Evolutionary conservation across 352 stramenopile species (phyloP).

Genomic region (Phytophthora pinifolia): DNA sequence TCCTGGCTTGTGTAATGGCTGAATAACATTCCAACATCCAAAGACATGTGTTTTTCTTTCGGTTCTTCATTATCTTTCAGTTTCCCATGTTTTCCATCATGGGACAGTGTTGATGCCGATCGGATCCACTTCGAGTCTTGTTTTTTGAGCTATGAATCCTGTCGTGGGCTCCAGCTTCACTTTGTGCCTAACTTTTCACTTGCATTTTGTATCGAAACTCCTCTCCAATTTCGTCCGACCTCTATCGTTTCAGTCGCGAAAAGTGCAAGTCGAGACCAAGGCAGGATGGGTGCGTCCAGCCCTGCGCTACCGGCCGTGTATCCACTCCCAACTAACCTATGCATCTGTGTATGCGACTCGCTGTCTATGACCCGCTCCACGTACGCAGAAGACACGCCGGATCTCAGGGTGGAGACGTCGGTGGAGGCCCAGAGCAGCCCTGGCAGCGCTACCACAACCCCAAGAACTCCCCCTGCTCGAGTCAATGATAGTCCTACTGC

Average conservation of each 20-base stretch:
- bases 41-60: background rate
- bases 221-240: slow-evolving; percentile 30
- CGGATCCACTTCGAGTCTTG: too few species aligned
- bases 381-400: slow-evolving; percentile 9
- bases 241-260: slow-evolving; percentile 20
- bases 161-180: background rate
- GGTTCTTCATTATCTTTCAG: too few species aligned
- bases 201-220: slow-evolving; percentile 26
- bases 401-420: slow-evolving; percentile 18
- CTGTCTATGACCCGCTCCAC: background rate
- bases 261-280: slow-evolving; percentile 5
- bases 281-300: slow-evolving; percentile 21
- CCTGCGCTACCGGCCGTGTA: background rate
- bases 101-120: too few species aligned
- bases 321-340: slow-evolving; percentile 1
- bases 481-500: slow-evolving; percentile 14
- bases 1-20: slow-evolving; percentile 38
- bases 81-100: too few species aligned
- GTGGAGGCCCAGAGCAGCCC: slow-evolving; percentile 10
- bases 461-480: background rate
- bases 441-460: background rate
- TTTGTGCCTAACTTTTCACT: slow-evolving; percentile 17
- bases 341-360: background rate
- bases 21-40: slow-evolving; percentile 38
- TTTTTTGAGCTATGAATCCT: slow-evolving; percentile 9